A percentile compares a stretch with the other conserved stretches of the same genome.
Evolutionary conservation across 768 basidiomycete genomes (phyloP).

Genomic region (Hypsizygus marmoreus): DNA sequence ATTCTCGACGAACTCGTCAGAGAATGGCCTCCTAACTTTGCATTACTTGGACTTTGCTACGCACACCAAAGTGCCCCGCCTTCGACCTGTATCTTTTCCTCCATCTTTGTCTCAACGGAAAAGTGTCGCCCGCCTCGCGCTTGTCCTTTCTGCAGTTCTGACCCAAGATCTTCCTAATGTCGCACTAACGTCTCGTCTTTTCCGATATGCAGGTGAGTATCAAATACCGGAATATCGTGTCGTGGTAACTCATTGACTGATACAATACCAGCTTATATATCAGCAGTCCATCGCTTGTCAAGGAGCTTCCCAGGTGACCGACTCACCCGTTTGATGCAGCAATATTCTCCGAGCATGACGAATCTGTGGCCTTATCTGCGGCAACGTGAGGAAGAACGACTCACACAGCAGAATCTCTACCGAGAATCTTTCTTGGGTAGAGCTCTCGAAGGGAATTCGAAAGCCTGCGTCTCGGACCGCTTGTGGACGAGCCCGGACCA

Average conservation of each 20-base stretch:
- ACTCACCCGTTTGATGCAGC: conserved; percentile 37
- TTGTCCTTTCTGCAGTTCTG: conserved; percentile 53
- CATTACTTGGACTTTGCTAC: conserved; percentile 38
- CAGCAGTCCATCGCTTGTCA: conserved; percentile 52
- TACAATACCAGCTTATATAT: conserved; percentile 56
- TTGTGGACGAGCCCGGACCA: conserved; percentile 67
- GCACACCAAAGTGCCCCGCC: conserved; percentile 16
- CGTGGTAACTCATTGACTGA: too few relatives aligned
- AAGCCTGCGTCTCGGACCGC: conserved; percentile 37
- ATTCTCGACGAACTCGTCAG: background rate
- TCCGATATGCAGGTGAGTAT: conserved; percentile 62
- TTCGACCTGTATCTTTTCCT: conserved; percentile 53
- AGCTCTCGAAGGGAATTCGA: conserved; percentile 32
- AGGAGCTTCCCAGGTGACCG: conserved; percentile 53
- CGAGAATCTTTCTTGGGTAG: conserved; percentile 51
- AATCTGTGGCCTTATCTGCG: conserved; percentile 77
- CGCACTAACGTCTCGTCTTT: conserved; percentile 55
- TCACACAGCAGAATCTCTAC: conserved; percentile 39
- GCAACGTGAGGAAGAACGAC: conserved; percentile 47
- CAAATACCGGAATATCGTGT: too few relatives aligned
- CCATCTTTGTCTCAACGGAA: conserved; percentile 62
- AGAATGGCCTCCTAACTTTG: background rate
- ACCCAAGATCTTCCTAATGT: conserved; percentile 46
- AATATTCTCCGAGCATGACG: conserved; percentile 45
- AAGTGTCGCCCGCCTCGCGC: conserved; percentile 49